Evolutionary conservation across 2,329 filamentous ascomycete genomes (phyloP).

Genomic region (Ceratocystis colombiana): DNA sequence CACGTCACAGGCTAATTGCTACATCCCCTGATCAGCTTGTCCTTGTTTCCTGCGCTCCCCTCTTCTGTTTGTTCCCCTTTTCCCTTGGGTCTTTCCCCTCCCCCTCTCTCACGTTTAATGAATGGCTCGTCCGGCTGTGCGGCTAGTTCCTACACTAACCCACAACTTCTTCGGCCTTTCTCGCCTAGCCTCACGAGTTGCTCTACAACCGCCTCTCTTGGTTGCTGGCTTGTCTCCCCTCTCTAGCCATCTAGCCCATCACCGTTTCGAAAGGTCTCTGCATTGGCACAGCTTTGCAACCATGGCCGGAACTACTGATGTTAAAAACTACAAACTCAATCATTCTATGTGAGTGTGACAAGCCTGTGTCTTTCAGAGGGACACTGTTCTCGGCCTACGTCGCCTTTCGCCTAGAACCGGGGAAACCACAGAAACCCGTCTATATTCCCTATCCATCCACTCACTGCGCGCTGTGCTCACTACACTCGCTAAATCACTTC

Average conservation of each 20-base stretch:
- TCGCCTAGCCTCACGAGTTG: background rate
- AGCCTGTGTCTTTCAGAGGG: no score
- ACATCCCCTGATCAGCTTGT: background rate
- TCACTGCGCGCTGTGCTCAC: background rate
- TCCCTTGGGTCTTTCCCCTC: background rate
- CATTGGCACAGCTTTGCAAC: constrained; percentile 33
- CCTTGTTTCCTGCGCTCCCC: background rate
- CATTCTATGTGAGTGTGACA: constrained; percentile 63
- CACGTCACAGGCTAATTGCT: background rate
- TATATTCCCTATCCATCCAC: background rate
- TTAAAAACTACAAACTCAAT: constrained; percentile 70
- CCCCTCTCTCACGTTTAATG: background rate
- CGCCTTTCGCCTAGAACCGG: background rate
- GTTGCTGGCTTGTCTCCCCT: background rate
- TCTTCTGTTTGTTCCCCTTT: background rate
- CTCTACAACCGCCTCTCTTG: background rate
- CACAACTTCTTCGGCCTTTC: constrained; percentile 14
- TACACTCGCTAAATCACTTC: constrained; percentile 19
- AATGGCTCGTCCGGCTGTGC: constrained; percentile 16
- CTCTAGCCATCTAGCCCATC: background rate
- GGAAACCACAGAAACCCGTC: background rate
- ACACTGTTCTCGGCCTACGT: no score
- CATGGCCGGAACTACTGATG: constrained; percentile 62
- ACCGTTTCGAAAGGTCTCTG: background rate
- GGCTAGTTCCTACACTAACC: constrained; percentile 6